Evolutionary conservation across 306 rosid species (phyloP).

Genomic region (Biancaea sappan): DNA sequence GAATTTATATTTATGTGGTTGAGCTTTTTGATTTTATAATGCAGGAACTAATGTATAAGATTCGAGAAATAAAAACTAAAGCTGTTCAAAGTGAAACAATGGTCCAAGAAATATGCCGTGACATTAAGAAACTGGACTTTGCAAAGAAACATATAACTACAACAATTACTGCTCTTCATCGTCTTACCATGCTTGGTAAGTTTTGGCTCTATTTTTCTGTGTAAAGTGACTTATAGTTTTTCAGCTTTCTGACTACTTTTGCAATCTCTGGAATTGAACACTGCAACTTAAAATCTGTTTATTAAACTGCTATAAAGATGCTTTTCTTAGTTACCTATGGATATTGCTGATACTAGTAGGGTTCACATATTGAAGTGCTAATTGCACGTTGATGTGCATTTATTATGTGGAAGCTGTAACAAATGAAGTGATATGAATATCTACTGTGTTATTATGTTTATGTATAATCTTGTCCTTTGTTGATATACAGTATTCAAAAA

Average conservation of each 20-base stretch:
- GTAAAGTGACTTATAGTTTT: not conserved
- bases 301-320: not conserved
- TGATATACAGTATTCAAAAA: not conserved
- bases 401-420: not conserved
- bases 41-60: conserved; percentile 98
- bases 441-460: not conserved
- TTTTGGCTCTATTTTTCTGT: conserved; percentile 13
- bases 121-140: conserved; percentile 93
- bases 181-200: conserved; percentile 94
- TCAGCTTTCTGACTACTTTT: conserved; percentile 20
- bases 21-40: conserved; percentile 24
- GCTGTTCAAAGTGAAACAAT: conserved; percentile 97
- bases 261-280: conserved; percentile 17
- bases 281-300: not conserved
- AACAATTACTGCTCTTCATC: conserved; percentile 96
- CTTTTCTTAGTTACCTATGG: not conserved
- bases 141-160: conserved; percentile 99
- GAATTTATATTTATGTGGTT: not conserved
- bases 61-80: conserved; percentile 90
- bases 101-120: conserved; percentile 99
- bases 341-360: not conserved
- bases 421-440: not conserved
- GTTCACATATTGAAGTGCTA: not conserved
- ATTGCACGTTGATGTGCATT: not conserved
- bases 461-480: not conserved